Evolutionary conservation across 371 early-diverging fungal genomes (phyloP), one percentile per base, ranked within the genome.

Genomic region (Catenaria anguillulae): DNA sequence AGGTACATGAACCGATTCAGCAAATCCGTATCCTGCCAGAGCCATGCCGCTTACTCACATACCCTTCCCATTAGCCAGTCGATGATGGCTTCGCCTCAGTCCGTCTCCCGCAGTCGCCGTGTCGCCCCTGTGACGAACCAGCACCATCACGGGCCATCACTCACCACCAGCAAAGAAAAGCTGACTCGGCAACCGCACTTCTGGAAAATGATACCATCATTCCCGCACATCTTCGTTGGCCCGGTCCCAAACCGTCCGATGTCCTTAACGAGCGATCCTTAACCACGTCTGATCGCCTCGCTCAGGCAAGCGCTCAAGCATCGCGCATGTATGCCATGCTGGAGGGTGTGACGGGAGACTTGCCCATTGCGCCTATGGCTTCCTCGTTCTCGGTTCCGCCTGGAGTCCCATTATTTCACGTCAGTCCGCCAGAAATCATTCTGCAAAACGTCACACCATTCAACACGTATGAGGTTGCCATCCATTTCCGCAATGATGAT

Each of bases 401-500:
- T 77, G 80, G 77, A 55, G 48, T 58, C 33, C 77, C 80, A 0
- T 58, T 80, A 26, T 80, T 80, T 60, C 67, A 72, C 40, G 73
- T 78, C 12, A 61, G 66, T 31, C 80, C 80, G n/a, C 62, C 72
- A 5, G 67, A 70, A 33, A 43, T 80, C 26, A 60, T 68, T 21
- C 56, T 80, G 40, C 76, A 77, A 43, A 45, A 63, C 36, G 77
- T 64, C 64, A 48, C 55, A 24, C 74, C 78, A 0, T 78, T 80
- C 59, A 48, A 73, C 37, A 72, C 66, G 4, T 78, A 77, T 56
- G 77, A 80, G 60, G 60, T 78, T 19, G 63, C 69, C 13, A 65
- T 80, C 19, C 65, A 63, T 29, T 80, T 80, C 61, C 55, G 80
- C 12, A 80, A 80, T 63, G 71, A 70, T 50, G 80, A 80, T 62